Percentiles rank a stretch among this genome's conserved stretches.
phyloP scores from a whole-genome alignment of 257 asterid genomes.

The Coffea eugenioides region DNA sequence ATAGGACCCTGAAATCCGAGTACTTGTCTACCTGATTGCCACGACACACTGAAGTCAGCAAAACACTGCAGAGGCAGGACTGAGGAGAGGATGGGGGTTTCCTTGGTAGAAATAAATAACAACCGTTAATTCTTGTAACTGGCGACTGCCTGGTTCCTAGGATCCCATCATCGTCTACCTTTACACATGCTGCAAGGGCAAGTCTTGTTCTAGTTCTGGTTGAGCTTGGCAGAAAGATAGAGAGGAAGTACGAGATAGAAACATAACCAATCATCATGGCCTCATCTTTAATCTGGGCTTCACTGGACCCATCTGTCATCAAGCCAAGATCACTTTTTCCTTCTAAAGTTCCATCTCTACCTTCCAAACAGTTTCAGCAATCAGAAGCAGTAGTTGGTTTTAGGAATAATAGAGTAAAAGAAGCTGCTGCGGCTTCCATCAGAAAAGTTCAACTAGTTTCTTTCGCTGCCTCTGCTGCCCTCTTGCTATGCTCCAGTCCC shows the following conservation, averaged over 20 bases:
- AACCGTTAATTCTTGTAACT: neutral
- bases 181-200: too few relatives aligned
- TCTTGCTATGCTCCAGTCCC: slow-evolving; percentile 18
- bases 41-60: neutral
- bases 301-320: neutral
- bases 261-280: slow-evolving; percentile 3
- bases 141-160: neutral
- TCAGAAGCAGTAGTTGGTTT: slow-evolving; percentile 15
- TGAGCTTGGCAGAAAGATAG: neutral
- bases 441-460: slow-evolving; percentile 11
- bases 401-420: slow-evolving; percentile 20
- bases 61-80: neutral
- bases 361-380: neutral
- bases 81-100: too few relatives aligned
- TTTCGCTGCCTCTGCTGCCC: slow-evolving; percentile 22
- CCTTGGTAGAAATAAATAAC: too few relatives aligned
- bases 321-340: slow-evolving; percentile 1
- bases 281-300: slow-evolving; percentile 11
- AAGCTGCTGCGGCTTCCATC: neutral
- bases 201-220: neutral
- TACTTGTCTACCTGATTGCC: too few relatives aligned
- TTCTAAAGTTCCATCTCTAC: slow-evolving; percentile 5
- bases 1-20: too few relatives aligned
- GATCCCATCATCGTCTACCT: neutral
- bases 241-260: neutral